Percentiles rank a stretch among this genome's conserved stretches.
phyloP scores from a whole-genome alignment of 441 rosid species.

The Mallotus repandus region DNA sequence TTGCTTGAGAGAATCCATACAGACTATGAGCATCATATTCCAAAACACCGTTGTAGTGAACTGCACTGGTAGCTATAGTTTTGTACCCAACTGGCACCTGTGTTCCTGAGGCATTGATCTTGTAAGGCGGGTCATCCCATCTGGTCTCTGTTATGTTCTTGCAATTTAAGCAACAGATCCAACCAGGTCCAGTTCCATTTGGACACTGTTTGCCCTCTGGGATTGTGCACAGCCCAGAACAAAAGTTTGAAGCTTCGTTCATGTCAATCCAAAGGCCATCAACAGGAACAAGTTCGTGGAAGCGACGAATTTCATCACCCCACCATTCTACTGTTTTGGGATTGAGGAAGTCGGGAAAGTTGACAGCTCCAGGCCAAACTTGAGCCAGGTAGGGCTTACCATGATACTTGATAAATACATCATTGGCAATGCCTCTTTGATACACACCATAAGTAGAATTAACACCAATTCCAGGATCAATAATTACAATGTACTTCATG shows the following conservation, averaged over 20 bases:
- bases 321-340: constrained; percentile 91
- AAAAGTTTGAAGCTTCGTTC: constrained; percentile 94
- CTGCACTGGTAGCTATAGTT: constrained; percentile 91
- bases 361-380: constrained; percentile 96
- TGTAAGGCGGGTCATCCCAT: constrained; percentile 98
- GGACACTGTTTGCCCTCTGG: constrained; percentile 73
- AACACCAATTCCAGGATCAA: constrained; percentile 91
- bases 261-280: constrained; percentile 96
- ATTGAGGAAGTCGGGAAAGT: constrained; percentile 95
- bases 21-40: constrained; percentile 94
- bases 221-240: constrained; percentile 73
- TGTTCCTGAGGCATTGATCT: constrained; percentile 83
- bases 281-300: constrained; percentile 85
- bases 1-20: constrained; percentile 83
- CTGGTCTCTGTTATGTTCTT: constrained; percentile 77
- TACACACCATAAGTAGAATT: constrained; percentile 74
- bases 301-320: constrained; percentile 87
- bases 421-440: constrained; percentile 73
- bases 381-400: constrained; percentile 89
- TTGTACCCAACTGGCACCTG: constrained; percentile 75
- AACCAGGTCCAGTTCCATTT: constrained; percentile 80
- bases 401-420: constrained; percentile 84
- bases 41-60: constrained; percentile 81
- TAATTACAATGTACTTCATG: constrained; percentile 93
- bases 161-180: constrained; percentile 98